These are phyloP conservation scores for Rhododendron ovatum DNA, from an alignment of 148 eudicot genomes.

Conservation along the genomic window DNA sequence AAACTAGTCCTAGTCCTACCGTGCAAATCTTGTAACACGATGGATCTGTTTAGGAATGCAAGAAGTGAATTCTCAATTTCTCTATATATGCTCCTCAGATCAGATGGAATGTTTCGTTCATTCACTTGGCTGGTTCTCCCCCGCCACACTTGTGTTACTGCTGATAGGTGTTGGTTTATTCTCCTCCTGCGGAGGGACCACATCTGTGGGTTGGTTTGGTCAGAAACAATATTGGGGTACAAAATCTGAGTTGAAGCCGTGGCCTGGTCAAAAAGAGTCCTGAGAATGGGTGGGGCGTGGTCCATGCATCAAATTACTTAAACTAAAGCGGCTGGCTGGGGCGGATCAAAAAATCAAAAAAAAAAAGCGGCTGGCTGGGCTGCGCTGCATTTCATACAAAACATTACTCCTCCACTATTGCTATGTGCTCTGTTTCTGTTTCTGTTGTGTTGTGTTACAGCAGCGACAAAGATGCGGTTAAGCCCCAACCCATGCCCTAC, in stretches of 20 bases:
- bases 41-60: too few species aligned
- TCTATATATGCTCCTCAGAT: too few species aligned
- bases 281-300: background rate
- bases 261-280: background rate
- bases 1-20: background rate
- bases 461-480: background rate
- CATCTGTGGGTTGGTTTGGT: background rate
- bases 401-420: background rate
- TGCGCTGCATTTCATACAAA: background rate
- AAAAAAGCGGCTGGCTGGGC: too few species aligned
- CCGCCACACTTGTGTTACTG: too few species aligned
- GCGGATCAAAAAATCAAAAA: too few species aligned
- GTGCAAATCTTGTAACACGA: too few species aligned
- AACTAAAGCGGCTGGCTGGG: background rate
- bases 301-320: background rate
- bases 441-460: background rate
- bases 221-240: background rate
- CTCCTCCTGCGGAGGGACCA: background rate
- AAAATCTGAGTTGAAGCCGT: background rate
- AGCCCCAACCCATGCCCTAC: background rate
- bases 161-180: too few species aligned
- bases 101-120: too few species aligned
- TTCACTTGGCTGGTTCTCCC: too few species aligned
- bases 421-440: background rate
- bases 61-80: too few species aligned